Evolutionary conservation across 495 filamentous ascomycete genomes (phyloP), one percentile per base, ranked within the genome.

Genomic region (Penicillium psychrofluorescens): DNA sequence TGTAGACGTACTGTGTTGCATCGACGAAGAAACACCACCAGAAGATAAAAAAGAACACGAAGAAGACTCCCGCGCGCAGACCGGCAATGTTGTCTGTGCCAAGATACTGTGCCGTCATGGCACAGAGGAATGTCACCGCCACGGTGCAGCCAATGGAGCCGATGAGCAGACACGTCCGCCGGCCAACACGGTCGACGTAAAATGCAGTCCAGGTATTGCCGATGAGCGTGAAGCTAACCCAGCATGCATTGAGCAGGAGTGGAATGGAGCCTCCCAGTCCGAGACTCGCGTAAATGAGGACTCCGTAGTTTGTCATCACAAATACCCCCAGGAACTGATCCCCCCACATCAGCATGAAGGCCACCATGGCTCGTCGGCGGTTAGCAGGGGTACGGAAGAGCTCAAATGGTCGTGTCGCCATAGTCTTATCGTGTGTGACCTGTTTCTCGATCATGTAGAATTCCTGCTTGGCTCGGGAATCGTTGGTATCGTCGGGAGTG

Each of bases 1-100:
- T 35, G 36, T 70, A 72, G 10, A 71, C 49, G 43, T 66, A 72
- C 35, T 64, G 64, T 8, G 66, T 61, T 1, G 68, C 59, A 46
- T 71, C 68, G 6, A 70, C 50, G 46, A 59, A 66, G 48, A 59
- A 62, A 35, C 49, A 66, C 57, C 61, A 68, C 47, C 48, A 65
- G 35, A 67, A 49, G 11, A 64, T 62, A 29, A 55, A 64, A 38
- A 67, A 58, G 35, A 65, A 66, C 10, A 65, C 53, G 35, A 68
- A 68, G 40, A 68, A 65, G 1, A 70, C 55, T 6, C 58, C 55
- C 6, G 53, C 61, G 12, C 51, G 38, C 5, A 70, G 56, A 51
- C 58, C 64, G 14, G 56, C 52, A 7, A 15, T 44, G 49, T 66
- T 61, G 11, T 39, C 46, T 3, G 62, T 62, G 1, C 51, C 53